Base-by-base conservation (phyloP, 140 eudicot genomes). In the Anethum foeniculum region DNA sequence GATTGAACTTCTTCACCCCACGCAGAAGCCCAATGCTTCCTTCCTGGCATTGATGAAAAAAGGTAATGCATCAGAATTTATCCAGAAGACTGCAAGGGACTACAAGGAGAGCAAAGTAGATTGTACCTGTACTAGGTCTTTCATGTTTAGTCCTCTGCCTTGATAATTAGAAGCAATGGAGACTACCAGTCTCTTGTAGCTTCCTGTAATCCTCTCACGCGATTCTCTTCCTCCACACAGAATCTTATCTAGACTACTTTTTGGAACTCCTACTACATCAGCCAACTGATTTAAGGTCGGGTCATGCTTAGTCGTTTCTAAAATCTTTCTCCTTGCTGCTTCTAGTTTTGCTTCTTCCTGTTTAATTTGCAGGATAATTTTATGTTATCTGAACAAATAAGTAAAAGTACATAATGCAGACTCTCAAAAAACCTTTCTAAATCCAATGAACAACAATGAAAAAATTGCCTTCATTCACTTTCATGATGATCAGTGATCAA, bases 21-120 rank as follows among this genome's bases (percentile, higher is more conserved):
- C 77, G 80, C 8, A 87, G 54, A 68, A 87, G 90, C 9, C 90
- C 88, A 21, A 84, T 82, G 75, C 87, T 81, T 78, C 90, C 90
- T 82, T 87, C 90, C 88, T 87, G 56, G 44, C 73, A 79, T 41
- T 75, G 23, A 3, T 51, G 19, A 12, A 47, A 38, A 41, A 69
- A 30, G 8, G 71, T 10, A 3, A 80, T 51, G 34, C 27, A 51
- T 14, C 65, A 0, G 25, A 62, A 11, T 62, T 1, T 25, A 62
- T 25, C 7, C 16, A 5, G 34, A 80, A 43, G 27, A 75, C 14
- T 12, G 49, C 11, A 27, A 21, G 28, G 28, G 21, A 32, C 27
- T 51, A 34, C 15, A 18, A 49, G 8, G 54, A 21, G 64, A 71
- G 71, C 48, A 38, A 51, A 81, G 32, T 36, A 19, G 21, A 10